Base-by-base conservation (phyloP, 768 basidiomycete genomes). In the Boletus rex-veris region DNA sequence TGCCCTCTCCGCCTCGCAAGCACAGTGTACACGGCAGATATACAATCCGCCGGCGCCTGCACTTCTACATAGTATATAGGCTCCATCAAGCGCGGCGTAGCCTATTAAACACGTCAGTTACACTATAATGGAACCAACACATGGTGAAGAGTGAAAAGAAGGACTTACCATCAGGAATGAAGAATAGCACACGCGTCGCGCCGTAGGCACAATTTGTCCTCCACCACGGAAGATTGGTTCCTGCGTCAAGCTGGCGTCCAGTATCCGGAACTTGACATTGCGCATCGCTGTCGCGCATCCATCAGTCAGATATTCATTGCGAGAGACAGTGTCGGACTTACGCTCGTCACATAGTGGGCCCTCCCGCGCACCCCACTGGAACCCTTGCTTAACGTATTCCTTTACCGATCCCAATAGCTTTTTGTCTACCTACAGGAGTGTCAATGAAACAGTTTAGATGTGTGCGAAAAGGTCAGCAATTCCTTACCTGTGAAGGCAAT, bases 11-110 rank as follows among this genome's bases (percentile, higher is more conserved):
- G 88, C 55, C 97, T 84, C n/a, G 97, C 95, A 48, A 99, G 88
- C 42, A 98, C 97, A 5, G 94, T 97, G 71, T 98, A 98, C 35
- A 99, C 95, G 11, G 95, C 94, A 19, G 97, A 97, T 58, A 99
- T 95, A 67, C 97, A 98, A 69, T 99, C 97, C 16, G 95, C 93
- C 8, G 97, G 97, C 7, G 96, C 92, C 72, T 98, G 96, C n/a
- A 99, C 95, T 72, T 99, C 97, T 50, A 98, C 96, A 67, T 92
- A 98, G 78, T 96, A 98, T 57, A 98, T 86, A 4, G 97, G 97
- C 71, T 99, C 96, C 85, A 96, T 93, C 54, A 97, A 73, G 54
- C 94, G 84, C 5, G 96, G 96, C 4, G 94, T 91, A 15, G 96
- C 94, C 94, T 96, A 59, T 45, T 19, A n/a, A 16, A 21, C 15